Evolutionary conservation across 179 eudicot genomes (phyloP), one percentile per base, ranked within the genome.

Genomic region (Sideroxylon spinosum): DNA sequence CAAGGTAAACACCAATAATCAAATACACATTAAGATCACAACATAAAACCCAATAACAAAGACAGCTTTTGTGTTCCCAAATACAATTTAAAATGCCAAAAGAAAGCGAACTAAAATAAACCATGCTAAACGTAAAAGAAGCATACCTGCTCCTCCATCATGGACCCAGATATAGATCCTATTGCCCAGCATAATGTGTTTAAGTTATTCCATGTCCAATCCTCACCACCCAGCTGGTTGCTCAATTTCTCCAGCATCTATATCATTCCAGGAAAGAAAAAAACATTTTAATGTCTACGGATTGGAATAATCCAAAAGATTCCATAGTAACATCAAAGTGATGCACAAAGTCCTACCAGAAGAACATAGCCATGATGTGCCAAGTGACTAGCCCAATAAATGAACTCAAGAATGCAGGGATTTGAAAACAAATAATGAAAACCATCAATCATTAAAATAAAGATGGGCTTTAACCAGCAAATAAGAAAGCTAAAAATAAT

Each of bases 171-270:
- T 84, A 97, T 94, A 13, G 99, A 97, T 55, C 99, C 99, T 49
- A 97, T 94, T 78, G 99, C 99, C 99, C 99, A 97, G 83, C 99
- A 97, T 74, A 97, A 81, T 48, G 99, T 97, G 82, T 97, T 97
- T 55, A 97, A 84, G 86, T 97, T 94, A 84, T 97, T 97, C 99
- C 99, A 97, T 32, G 98, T 84, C 98, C 97, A 97, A 86, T 97
- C 99, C 86, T 91, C 98, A 49, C 99, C 99, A 85, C 82, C 87
- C 64, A 97, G 86, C 83, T 92, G 99, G 79, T 89, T 94, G 76
- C 80, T 88, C 76, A 97, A 85, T 84, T 94, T 97, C 83, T 77
- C 87, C 78, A 97, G 89, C 99, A 97, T 97, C 99, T 97, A 80
- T 29, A 71, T 55, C 63, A 37, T 56, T 6, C 32, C 76, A 55